Conservation (phyloP, 2,329 filamentous ascomycete genomes). For the Sporothrix pseudoabietina region DNA sequence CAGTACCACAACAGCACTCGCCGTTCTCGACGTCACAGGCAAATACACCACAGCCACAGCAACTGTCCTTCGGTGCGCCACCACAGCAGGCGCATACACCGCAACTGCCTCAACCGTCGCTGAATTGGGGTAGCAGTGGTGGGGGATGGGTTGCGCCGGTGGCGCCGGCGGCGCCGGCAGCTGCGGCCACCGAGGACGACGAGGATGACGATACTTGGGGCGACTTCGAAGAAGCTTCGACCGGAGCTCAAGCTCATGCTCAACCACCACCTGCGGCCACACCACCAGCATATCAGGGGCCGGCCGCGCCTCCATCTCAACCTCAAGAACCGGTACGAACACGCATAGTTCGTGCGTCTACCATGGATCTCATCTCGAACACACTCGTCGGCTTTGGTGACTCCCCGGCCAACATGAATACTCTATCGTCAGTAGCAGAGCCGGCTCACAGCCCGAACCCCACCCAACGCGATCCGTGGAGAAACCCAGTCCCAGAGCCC, state of each 20-base stretch:
- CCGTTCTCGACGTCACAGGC: not conserved
- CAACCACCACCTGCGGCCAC: conserved; percentile 13
- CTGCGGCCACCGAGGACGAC: not conserved
- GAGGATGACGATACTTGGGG: conserved; percentile 68
- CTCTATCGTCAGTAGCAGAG: not conserved
- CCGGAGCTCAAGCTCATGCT: not conserved
- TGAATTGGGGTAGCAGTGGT: conserved; percentile 19
- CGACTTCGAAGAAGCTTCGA: conserved; percentile 63
- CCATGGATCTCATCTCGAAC: conserved; percentile 58
- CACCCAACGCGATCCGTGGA: conserved; percentile 15
- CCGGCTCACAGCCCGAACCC: not conserved
- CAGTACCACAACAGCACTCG: not conserved
- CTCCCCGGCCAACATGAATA: not conserved
- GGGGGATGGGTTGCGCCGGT: conserved; percentile 30
- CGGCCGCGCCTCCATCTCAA: conserved; percentile 13
- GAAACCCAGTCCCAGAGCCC: conserved; percentile 3
- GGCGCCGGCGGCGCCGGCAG: conserved; percentile 33
- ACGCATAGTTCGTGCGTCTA: conserved; percentile 51
- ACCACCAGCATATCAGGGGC: conserved; percentile 25
- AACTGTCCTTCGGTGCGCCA: conserved; percentile 7
- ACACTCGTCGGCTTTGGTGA: conserved; percentile 49
- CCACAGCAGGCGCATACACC: no score
- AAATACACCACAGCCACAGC: not conserved
- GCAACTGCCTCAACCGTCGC: conserved; percentile 6
- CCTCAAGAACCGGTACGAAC: conserved; percentile 37